Base-by-base conservation (phyloP, 2,329 filamentous ascomycete genomes). In the Cladophialophora exuberans region DNA sequence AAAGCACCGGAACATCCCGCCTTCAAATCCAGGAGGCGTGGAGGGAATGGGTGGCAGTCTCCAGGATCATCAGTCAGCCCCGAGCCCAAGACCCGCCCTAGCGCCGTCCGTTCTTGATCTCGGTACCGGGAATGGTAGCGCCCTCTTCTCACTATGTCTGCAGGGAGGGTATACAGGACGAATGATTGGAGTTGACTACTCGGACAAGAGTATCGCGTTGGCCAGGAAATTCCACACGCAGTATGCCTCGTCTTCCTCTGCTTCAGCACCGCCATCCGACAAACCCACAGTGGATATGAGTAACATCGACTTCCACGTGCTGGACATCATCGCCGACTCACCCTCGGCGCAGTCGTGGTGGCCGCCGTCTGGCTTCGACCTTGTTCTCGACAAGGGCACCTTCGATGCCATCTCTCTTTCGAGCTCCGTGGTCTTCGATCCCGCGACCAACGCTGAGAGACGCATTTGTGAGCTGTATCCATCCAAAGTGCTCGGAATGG, bases 361-460 rank as follows among this genome's bases (percentile, higher is more conserved):
- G 65, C 76, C 64, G 20, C 66, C 1, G 0, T 69, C 71, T 0
- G 88, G 88, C 1, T 97, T 92, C 76, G 91, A 97, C 72, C 84
- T 97, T 0, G 87, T 97, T 0, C 81, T 97, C n/a, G 94, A 99
- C 73, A 99, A 99, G 75, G 94, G 94, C 39, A 99, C 94, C 0
- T 99, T 97, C 70, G 94, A 99, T 76, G 94, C 94, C 9, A 88
- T 99, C 28, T 91, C 86, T 45, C 76, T 97, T n/a, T 73, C 71
- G 11, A 71, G 65, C 7, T 71, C 73, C 56, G 66, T 60, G 6
- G 59, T 59, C 13, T 31, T 25, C 15, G 41, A 54, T n/a, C 36
- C 45, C 6, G 42, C 81, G 0, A 52, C 57, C n/a, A 36, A 47
- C 9, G 23, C 26, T 28, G 67, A 65, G n/a, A 30, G 49, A 31